Base-by-base conservation (phyloP, 495 filamentous ascomycete genomes). In the Tuber melanosporum region DNA sequence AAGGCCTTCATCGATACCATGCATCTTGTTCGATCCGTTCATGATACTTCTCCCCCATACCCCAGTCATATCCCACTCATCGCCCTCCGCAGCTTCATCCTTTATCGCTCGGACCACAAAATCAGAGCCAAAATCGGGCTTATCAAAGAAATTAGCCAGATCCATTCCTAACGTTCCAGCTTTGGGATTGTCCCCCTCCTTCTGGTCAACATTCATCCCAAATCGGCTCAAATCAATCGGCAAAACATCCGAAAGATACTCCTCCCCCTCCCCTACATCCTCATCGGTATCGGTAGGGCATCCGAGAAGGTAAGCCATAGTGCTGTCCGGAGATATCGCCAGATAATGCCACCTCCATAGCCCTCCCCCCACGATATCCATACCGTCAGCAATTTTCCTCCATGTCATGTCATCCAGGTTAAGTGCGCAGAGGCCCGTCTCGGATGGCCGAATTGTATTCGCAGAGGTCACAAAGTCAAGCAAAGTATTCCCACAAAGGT, bases 321-420 rank as follows among this genome's bases (percentile, higher is more conserved):
- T 98, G 1, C 93, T 94, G 74, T 94, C 91, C 78, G 95, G 90
- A 83, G 97, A 94, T 84, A 97, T 91, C 0, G 93, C 94, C 83
- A 95, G 98, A 83, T 99, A 99, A 84, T 98, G 95, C 96, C 96
- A 98, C 72, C 94, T 90, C 83, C 94, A 98, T 15, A 91, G 91
- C 1, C 90, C 87, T 73, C 92, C 87, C 22, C 82, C 88, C 85
- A 98, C 98, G 41, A 98, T 91, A 82, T 98, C 96, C 43, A 91
- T 91, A 14, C 95, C 96, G 78, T 97, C 94, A 15, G 94, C 94
- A 10, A 99, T 85, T 82, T 93, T 94, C 83, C 95, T 93, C 95
- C 95, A 99, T 52, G 93, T 90, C 72, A 98, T 85, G 20, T 92
- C 90, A 74, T 91, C 91, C 19, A 99, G 87, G 71, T 98, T 95